These are phyloP conservation scores for Lecanicillium sp. DNA, from an alignment of 2,329 filamentous ascomycete species.

Conservation along the genomic window DNA sequence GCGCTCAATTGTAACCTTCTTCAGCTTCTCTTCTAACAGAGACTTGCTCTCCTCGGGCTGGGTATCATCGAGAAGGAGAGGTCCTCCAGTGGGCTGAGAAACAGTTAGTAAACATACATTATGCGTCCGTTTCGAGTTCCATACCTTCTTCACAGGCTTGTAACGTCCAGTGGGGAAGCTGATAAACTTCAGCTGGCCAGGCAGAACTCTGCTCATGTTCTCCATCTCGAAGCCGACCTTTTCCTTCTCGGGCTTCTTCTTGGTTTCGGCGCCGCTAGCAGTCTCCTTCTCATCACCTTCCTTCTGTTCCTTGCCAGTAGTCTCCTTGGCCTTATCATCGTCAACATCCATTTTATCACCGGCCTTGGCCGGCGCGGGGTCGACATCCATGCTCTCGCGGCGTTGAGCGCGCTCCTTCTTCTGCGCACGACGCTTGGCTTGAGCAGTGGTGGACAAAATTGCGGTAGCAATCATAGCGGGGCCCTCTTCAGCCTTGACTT, in stretches of 20 bases:
- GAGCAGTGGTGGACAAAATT: slow-evolving; percentile 90
- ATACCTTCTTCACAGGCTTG: slow-evolving; percentile 80
- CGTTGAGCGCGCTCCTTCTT: slow-evolving; percentile 88
- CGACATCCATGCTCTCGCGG: slow-evolving; percentile 92
- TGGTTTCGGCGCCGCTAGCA: slow-evolving; percentile 47
- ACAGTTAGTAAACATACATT: slow-evolving; percentile 15
- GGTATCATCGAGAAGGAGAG: slow-evolving; percentile 83
- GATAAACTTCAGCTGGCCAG: slow-evolving; percentile 89
- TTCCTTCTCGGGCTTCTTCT: slow-evolving; percentile 92
- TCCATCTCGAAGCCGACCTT: slow-evolving; percentile 94
- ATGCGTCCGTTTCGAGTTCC: background rate
- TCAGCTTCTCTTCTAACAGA: slow-evolving; percentile 85
- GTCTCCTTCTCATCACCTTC: slow-evolving; percentile 50
- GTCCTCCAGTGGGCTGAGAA: slow-evolving; percentile 77
- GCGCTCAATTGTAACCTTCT: slow-evolving; percentile 63
- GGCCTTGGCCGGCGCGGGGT: slow-evolving; percentile 56
- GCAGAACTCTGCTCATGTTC: slow-evolving; percentile 94
- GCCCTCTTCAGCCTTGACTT: slow-evolving; percentile 89
- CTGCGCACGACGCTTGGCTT: slow-evolving; percentile 89
- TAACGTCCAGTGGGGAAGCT: slow-evolving; percentile 87
- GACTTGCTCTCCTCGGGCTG: slow-evolving; percentile 70
- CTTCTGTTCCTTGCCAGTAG: slow-evolving; percentile 54
- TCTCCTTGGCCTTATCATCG: slow-evolving; percentile 50
- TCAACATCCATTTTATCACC: slow-evolving; percentile 87
- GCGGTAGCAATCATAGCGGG: slow-evolving; percentile 92